A percentile compares a stretch with the other conserved stretches of the same genome.
These are phyloP conservation scores for Leishmania martiniquensis DNA, from an alignment of 208 protist genomes.

Conservation along the genomic window DNA sequence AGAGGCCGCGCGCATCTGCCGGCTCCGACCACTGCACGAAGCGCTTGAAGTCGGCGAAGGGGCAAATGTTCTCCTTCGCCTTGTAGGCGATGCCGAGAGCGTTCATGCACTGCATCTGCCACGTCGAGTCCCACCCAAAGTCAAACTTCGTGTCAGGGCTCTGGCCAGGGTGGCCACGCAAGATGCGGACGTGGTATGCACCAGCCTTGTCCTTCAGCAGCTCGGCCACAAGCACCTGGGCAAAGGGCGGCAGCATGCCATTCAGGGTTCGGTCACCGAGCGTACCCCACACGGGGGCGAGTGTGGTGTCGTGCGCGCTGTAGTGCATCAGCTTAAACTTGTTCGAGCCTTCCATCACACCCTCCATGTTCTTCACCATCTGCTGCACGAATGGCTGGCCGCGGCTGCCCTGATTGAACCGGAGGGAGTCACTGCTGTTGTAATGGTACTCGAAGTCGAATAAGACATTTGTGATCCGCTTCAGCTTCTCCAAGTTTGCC, in stretches of 20 bases:
- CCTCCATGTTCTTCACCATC: conserved; percentile 47
- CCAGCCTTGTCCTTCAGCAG: conserved; percentile 48
- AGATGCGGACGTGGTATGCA: conserved; percentile 43
- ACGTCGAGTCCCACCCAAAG: conserved; percentile 45
- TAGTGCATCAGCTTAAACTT: conserved; percentile 67
- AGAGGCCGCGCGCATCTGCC: conserved; percentile 41
- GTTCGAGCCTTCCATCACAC: conserved; percentile 28
- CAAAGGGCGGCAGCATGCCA: conserved; percentile 68
- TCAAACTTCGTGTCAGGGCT: conserved; percentile 37
- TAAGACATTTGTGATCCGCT: conserved; percentile 28
- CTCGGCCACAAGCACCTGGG: conserved; percentile 57
- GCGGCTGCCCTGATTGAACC: conserved; percentile 45
- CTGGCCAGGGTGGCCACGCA: conserved; percentile 50
- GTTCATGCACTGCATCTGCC: conserved; percentile 55
- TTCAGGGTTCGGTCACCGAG: conserved; percentile 46
- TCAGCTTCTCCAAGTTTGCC: conserved; percentile 41
- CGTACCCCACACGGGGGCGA: conserved; percentile 45
- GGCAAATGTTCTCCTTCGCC: conserved; percentile 49
- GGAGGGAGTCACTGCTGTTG: conserved; percentile 38
- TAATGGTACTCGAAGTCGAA: conserved; percentile 44
- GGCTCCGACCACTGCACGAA: conserved; percentile 47
- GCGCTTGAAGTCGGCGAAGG: conserved; percentile 52
- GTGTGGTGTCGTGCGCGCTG: conserved; percentile 58
- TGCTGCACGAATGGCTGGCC: conserved; percentile 49
- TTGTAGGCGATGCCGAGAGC: conserved; percentile 38